These are phyloP conservation scores for Albugo laibachii DNA, from an alignment of 352 stramenopile genomes.

Conservation along the genomic window DNA sequence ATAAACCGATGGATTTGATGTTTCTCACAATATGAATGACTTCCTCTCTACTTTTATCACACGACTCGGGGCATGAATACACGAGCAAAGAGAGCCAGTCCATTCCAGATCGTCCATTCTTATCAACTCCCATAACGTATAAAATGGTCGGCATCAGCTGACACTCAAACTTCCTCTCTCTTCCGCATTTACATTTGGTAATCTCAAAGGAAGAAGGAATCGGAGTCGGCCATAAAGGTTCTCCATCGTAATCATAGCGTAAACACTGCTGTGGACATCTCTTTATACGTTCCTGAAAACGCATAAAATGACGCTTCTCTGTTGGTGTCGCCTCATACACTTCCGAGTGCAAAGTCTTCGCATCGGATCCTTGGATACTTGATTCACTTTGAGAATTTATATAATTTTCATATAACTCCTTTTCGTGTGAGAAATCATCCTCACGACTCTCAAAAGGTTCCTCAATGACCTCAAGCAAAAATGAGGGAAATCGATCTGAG, in stretches of 20 bases:
- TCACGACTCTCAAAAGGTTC: conserved; percentile 50
- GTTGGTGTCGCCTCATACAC: conserved; percentile 69
- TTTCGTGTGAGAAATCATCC: conserved; percentile 52
- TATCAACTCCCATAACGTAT: conserved; percentile 71
- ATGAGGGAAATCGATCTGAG: conserved; percentile 8
- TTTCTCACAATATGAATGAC: conserved; percentile 40
- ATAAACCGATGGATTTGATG: background rate
- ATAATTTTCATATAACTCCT: conserved; percentile 51
- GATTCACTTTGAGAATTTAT: conserved; percentile 65
- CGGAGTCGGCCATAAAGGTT: conserved; percentile 53
- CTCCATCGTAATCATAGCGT: conserved; percentile 71
- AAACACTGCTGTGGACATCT: conserved; percentile 57
- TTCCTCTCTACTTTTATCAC: conserved; percentile 33
- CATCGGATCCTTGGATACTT: conserved; percentile 35
- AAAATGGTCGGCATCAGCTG: conserved; percentile 56
- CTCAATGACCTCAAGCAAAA: conserved; percentile 52
- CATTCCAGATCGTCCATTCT: conserved; percentile 23
- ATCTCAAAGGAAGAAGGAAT: conserved; percentile 25
- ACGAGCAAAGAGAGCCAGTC: conserved; percentile 65
- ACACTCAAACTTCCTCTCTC: conserved; percentile 43
- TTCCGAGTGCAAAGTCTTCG: conserved; percentile 39
- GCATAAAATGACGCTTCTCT: conserved; percentile 48
- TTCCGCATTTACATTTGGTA: conserved; percentile 30
- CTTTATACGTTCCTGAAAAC: conserved; percentile 74
- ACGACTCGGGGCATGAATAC: conserved; percentile 57